phyloP scores from a whole-genome alignment of 371 early-diverging fungal species.

The Blyttiomyces sp. region DNA sequence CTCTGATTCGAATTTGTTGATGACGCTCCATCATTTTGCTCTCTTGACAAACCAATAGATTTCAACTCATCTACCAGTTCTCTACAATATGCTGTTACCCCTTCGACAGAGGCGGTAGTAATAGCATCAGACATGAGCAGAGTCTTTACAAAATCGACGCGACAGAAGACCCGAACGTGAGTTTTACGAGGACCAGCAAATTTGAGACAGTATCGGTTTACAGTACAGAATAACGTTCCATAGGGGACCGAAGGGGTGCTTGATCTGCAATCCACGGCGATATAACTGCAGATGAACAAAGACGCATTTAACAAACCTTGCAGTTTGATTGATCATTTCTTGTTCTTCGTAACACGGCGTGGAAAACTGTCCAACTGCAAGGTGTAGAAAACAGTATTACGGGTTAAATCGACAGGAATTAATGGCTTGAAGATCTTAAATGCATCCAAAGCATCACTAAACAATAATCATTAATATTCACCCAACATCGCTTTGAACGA shows the following conservation, averaged over 20 bases:
- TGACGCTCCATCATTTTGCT: too few relatives aligned
- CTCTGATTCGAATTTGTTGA: too few relatives aligned
- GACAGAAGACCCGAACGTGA: slow-evolving; percentile 1
- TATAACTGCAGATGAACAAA: slow-evolving; percentile 5
- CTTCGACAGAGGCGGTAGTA: background rate
- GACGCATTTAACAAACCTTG: background rate
- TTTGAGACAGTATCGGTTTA: slow-evolving; percentile 21
- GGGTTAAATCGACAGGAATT: too few relatives aligned
- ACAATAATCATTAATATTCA: background rate
- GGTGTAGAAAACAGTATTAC: slow-evolving; percentile 2
- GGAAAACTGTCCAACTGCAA: background rate
- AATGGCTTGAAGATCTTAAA: too few relatives aligned
- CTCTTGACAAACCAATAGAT: too few relatives aligned
- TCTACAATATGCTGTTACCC: background rate
- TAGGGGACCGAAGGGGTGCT: slow-evolving; percentile 27
- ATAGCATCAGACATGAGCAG: background rate
- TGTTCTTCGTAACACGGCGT: slow-evolving; percentile 21
- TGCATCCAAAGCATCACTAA: too few relatives aligned
- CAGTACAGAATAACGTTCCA: slow-evolving; percentile 18
- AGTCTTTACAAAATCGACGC: background rate
- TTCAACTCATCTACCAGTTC: slow-evolving; percentile 5
- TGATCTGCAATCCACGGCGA: slow-evolving; percentile 11
- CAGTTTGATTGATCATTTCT: slow-evolving; percentile 9
- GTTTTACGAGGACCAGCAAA: slow-evolving; percentile 23
- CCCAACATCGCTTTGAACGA: slow-evolving; percentile 18